phyloP scores from a whole-genome alignment of 805 yeast genomes.

The Metschnikowia lochheadii region DNA sequence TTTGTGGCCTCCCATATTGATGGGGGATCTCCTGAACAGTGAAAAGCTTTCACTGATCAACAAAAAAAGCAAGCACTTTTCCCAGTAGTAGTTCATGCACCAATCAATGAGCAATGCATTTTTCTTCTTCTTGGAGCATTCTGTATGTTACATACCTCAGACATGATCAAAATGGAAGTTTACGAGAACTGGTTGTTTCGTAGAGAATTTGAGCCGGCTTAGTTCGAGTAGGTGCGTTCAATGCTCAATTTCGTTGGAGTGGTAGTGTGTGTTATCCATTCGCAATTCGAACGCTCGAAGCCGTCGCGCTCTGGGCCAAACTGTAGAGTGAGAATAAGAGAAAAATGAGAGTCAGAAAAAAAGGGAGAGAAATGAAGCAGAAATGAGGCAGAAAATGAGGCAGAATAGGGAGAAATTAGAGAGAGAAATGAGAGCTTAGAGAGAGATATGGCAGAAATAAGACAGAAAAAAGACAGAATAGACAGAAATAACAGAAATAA shows the following conservation, averaged over 20 bases:
- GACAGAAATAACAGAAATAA: too few relatives aligned
- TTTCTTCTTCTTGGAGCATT: too few relatives aligned
- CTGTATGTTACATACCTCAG: conserved; percentile 19
- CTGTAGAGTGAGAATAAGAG: too few relatives aligned
- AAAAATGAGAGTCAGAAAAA: too few relatives aligned
- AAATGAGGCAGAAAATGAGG: too few relatives aligned
- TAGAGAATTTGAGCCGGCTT: conserved; percentile 1
- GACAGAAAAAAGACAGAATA: too few relatives aligned
- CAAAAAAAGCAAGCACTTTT: neutral
- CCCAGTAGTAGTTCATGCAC: neutral
- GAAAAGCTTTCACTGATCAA: neutral
- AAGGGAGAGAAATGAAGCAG: too few relatives aligned
- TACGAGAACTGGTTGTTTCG: conserved; percentile 1
- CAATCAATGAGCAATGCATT: neutral
- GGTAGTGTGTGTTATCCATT: conserved; percentile 3
- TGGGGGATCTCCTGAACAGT: neutral
- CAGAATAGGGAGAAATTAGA: too few relatives aligned
- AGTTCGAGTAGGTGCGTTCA: conserved; percentile 5
- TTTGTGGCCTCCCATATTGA: too few relatives aligned
- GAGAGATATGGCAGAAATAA: too few relatives aligned
- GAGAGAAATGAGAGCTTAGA: too few relatives aligned
- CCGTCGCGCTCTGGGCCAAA: neutral
- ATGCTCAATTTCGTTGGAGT: conserved; percentile 5
- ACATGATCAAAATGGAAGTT: conserved; percentile 11
- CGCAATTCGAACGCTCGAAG: neutral